Evolutionary conservation across 192 early-diverging fungal genomes (phyloP).

Genomic region (Linnemannia hyalina): DNA sequence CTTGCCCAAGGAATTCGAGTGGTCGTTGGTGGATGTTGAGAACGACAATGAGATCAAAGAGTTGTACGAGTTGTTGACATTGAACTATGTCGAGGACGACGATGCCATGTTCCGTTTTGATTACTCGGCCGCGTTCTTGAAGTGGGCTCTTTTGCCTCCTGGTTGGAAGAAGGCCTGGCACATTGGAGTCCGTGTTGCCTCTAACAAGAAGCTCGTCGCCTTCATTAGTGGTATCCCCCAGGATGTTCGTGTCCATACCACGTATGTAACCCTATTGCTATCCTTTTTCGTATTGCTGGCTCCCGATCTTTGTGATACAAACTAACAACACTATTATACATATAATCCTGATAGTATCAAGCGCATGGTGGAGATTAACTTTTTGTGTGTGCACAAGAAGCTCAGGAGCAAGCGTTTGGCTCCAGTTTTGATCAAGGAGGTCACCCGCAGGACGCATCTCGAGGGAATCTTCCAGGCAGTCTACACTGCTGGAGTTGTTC

Average conservation of each 20-base stretch:
- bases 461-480: slow-evolving; percentile 97
- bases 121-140: slow-evolving; percentile 92
- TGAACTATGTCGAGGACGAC: slow-evolving; percentile 98
- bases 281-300: neutral
- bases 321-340: neutral
- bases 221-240: slow-evolving; percentile 97
- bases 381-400: slow-evolving; percentile 96
- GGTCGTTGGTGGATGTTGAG: slow-evolving; percentile 86
- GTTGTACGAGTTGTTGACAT: slow-evolving; percentile 88
- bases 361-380: slow-evolving; percentile 96
- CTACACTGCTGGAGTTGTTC: slow-evolving; percentile 92
- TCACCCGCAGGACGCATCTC: slow-evolving; percentile 92
- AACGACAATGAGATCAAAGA: slow-evolving; percentile 85
- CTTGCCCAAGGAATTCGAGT: slow-evolving; percentile 93
- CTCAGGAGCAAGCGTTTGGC: slow-evolving; percentile 95
- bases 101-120: slow-evolving; percentile 97
- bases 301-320: neutral
- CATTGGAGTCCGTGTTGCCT: slow-evolving; percentile 88
- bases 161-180: slow-evolving; percentile 92
- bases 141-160: slow-evolving; percentile 96
- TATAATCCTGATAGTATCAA: slow-evolving; percentile 56
- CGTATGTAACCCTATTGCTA: slow-evolving; percentile 58
- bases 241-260: slow-evolving; percentile 77
- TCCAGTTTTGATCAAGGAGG: slow-evolving; percentile 97
- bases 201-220: slow-evolving; percentile 88